Conservation (phyloP, 495 filamentous ascomycete genomes). For the Daldinia concentrica region DNA sequence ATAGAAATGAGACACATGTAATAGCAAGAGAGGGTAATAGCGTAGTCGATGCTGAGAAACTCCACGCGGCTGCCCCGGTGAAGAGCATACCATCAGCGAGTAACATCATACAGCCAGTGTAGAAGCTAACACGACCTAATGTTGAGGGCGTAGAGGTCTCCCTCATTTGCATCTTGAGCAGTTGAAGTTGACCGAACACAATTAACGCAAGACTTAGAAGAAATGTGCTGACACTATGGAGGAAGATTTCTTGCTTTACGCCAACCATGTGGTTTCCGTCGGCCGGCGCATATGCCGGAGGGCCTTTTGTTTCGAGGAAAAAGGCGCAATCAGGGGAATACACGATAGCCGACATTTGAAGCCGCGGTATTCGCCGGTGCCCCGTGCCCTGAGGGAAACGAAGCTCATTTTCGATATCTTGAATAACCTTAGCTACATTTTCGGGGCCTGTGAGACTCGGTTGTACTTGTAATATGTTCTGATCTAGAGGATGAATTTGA, state of each 20-base stretch:
- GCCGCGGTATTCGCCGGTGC: slow-evolving; percentile 68
- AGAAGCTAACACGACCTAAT: slow-evolving; percentile 87
- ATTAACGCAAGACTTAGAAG: slow-evolving; percentile 72
- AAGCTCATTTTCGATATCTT: slow-evolving; percentile 82
- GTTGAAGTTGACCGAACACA: slow-evolving; percentile 73
- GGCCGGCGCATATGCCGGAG: slow-evolving; percentile 71
- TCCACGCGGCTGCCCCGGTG: slow-evolving; percentile 67
- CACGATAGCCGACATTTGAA: slow-evolving; percentile 83
- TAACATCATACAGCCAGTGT: slow-evolving; percentile 84
- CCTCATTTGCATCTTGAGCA: slow-evolving; percentile 86
- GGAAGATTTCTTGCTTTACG: slow-evolving; percentile 79
- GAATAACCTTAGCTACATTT: slow-evolving; percentile 58
- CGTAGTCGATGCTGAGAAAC: slow-evolving; percentile 68
- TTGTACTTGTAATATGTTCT: slow-evolving; percentile 51
- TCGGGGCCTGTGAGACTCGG: slow-evolving; percentile 42
- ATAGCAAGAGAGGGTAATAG: slow-evolving; percentile 79
- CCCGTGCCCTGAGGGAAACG: slow-evolving; percentile 86
- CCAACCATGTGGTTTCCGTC: slow-evolving; percentile 77
- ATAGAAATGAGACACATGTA: slow-evolving; percentile 73
- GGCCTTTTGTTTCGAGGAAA: slow-evolving; percentile 86
- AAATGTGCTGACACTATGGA: slow-evolving; percentile 70
- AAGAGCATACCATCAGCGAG: slow-evolving; percentile 81
- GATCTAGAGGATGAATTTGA: slow-evolving; percentile 75
- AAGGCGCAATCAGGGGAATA: slow-evolving; percentile 96
- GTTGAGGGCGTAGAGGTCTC: slow-evolving; percentile 96